Percentiles rank a stretch among this genome's conserved stretches.
phyloP scores from a whole-genome alignment of 306 rosid species.

The Betula pendula region DNA sequence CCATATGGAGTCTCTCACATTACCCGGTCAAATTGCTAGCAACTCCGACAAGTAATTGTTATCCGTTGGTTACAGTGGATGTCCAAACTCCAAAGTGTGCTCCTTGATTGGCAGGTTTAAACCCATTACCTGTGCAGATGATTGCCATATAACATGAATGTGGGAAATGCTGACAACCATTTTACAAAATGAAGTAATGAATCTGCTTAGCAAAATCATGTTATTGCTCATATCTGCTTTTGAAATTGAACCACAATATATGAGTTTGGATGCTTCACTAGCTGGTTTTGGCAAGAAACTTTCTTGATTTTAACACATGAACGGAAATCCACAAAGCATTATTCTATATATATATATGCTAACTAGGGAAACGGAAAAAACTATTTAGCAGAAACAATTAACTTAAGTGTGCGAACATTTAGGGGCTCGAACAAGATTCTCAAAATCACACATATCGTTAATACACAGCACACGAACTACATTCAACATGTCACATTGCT shows the following conservation, averaged over 20 bases:
- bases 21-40: too few relatives aligned
- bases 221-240: background rate
- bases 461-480: background rate
- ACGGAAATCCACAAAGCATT: too few relatives aligned
- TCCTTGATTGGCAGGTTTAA: background rate
- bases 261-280: background rate
- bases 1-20: too few relatives aligned
- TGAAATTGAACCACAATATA: background rate
- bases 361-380: too few relatives aligned
- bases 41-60: background rate
- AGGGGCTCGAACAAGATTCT: background rate
- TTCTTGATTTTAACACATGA: background rate
- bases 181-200: background rate
- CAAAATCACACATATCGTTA: background rate
- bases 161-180: background rate
- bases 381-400: too few relatives aligned
- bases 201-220: background rate
- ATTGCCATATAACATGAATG: background rate
- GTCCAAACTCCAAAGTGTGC: background rate
- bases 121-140: background rate
- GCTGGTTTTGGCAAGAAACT: background rate
- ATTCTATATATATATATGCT: too few relatives aligned
- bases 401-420: background rate
- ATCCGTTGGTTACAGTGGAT: background rate
- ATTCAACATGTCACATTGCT: background rate